Evolutionary conservation across 108 stramenopile genomes (phyloP).

Genomic region (Cyclotella kingstonii): DNA sequence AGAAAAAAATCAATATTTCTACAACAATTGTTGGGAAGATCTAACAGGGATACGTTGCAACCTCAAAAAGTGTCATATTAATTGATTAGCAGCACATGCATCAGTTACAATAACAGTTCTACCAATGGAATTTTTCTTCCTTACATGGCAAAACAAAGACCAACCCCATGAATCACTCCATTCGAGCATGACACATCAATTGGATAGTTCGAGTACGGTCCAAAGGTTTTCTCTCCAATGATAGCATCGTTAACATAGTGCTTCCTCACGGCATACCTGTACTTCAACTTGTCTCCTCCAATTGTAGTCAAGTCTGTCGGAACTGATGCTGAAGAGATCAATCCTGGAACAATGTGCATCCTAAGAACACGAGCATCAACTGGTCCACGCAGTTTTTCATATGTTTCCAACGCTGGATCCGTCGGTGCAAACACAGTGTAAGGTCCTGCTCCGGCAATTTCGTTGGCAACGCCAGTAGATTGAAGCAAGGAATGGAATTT

Average conservation of each 20-base stretch:
- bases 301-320: slow-evolving; percentile 39
- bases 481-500: slow-evolving; percentile 44
- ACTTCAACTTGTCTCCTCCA: slow-evolving; percentile 45
- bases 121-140: too few species aligned
- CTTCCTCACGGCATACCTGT: slow-evolving; percentile 63
- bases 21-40: too few species aligned
- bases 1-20: too few species aligned
- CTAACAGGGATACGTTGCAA: too few species aligned
- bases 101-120: too few species aligned
- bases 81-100: too few species aligned
- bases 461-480: slow-evolving; percentile 50
- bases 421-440: slow-evolving; percentile 73
- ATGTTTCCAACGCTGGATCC: slow-evolving; percentile 53
- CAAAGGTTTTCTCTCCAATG: slow-evolving; percentile 65
- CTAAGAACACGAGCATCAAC: slow-evolving; percentile 53
- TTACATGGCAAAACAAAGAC: slow-evolving; percentile 42
- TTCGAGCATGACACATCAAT: slow-evolving; percentile 60
- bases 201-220: slow-evolving; percentile 51
- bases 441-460: slow-evolving; percentile 48
- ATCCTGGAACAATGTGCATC: slow-evolving; percentile 58
- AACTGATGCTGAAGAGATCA: slow-evolving; percentile 36
- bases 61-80: too few species aligned
- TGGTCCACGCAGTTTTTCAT: slow-evolving; percentile 44
- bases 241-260: slow-evolving; percentile 73
- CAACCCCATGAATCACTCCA: slow-evolving; percentile 69